These are phyloP conservation scores for Russula virescens DNA, from an alignment of 768 basidiomycete genomes.

Conservation along the genomic window DNA sequence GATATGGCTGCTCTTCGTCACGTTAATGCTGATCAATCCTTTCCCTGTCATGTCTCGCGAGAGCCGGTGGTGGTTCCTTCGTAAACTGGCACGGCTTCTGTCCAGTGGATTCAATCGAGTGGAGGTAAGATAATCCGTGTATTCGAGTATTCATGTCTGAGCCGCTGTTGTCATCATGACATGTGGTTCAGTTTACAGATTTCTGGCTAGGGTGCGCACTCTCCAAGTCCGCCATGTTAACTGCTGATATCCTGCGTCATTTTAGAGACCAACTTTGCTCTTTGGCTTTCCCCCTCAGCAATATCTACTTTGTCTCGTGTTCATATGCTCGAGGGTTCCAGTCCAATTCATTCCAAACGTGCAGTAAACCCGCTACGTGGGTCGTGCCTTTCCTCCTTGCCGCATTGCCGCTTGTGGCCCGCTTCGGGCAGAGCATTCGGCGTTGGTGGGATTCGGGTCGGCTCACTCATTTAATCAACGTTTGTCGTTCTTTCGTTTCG, in stretches of 20 bases:
- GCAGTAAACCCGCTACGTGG: conserved; percentile 50
- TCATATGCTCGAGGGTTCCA: conserved; percentile 56
- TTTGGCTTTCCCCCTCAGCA: conserved; percentile 66
- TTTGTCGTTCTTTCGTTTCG: conserved; percentile 31
- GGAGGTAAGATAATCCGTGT: conserved; percentile 47
- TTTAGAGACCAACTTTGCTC: conserved; percentile 78
- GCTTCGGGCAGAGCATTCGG: conserved; percentile 79
- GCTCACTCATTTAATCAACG: conserved; percentile 82
- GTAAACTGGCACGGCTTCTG: conserved; percentile 54
- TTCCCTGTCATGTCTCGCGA: conserved; percentile 56
- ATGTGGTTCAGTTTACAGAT: conserved; percentile 57
- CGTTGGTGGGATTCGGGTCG: conserved; percentile 78
- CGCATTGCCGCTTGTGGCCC: conserved; percentile 63
- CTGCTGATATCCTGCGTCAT: not conserved
- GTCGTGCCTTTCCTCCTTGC: conserved; percentile 53
- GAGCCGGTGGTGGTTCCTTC: conserved; percentile 79
- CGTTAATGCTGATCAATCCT: conserved; percentile 66
- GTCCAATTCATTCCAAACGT: conserved; percentile 41
- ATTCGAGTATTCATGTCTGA: not conserved
- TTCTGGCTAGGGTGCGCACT: conserved; percentile 78
- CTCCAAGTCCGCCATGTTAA: not conserved
- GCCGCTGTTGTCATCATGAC: not conserved
- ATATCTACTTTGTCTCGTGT: conserved; percentile 70
- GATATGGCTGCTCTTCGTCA: conserved; percentile 67
- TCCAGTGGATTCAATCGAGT: conserved; percentile 65